Base-by-base conservation (phyloP, 2,329 filamentous ascomycete species). In the Thermothelomyces thermophilus region DNA sequence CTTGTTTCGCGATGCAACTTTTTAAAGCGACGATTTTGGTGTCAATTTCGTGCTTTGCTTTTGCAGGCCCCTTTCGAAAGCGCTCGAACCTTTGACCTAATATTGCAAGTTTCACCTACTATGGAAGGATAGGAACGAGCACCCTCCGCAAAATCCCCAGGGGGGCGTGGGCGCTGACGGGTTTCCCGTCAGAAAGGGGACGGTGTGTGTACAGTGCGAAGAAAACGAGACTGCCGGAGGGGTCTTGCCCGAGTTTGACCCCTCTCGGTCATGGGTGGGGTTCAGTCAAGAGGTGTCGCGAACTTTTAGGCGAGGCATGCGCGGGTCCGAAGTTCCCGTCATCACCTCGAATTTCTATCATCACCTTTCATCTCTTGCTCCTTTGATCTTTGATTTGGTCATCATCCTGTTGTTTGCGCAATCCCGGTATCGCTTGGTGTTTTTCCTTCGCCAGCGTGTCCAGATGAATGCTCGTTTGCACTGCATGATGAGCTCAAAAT, bases 31-130 rank as follows among this genome's bases (percentile, higher is more conserved):
- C 16, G 28, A 47, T 54, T 53, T 44, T 45, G 43, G 28, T 36
- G 41, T 30, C 34, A 51, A 41, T 47, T 44, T 41, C 17, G 33
- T 28, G 33, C 40, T 22, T 46, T 41, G 9, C 13, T 35, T 26
- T 42, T 28, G 36, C 33, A 43, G 22, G 46, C 22, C 47, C 56
- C 60, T 63, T 59, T 64, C 59, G 56, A 60, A 58, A 57, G 56
- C 53, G 60, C 63, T 26, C 24, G 24, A 26, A 26, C 24, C n/a
- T 61, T 62, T 57, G 58, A 57, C 51, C 55, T 52, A 55, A 53
- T 54, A 50, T 56, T 36, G 36, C 54, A 17, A 46, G 50, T 52
- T n/a, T n/a, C n/a, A n/a, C n/a, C n/a, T n/a, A n/a, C 54, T 42
- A 41, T 49, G 41, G 51, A 47, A 35, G 43, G 43, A 47, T 20